Evolutionary conservation across 2,329 filamentous ascomycete species (phyloP).

Genomic region (Pseudopyrenochaeta lycopersici): DNA sequence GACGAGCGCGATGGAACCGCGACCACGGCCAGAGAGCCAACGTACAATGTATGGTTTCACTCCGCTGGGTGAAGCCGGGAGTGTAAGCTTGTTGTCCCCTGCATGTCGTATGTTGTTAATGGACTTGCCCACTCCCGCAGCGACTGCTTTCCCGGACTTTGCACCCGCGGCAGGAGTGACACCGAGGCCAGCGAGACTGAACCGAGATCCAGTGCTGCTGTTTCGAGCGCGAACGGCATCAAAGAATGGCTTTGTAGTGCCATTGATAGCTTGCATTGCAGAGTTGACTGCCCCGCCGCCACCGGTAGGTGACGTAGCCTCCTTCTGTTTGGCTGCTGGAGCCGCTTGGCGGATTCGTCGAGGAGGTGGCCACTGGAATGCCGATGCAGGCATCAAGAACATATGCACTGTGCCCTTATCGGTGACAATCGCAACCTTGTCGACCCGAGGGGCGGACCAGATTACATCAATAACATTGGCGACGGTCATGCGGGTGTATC

Average conservation of each 20-base stretch:
- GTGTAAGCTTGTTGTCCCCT: conserved; percentile 76
- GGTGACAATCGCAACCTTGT: conserved; percentile 87
- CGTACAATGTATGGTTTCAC: conserved; percentile 69
- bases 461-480: conserved; percentile 89
- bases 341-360: conserved; percentile 49
- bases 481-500: conserved; percentile 90
- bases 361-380: conserved; percentile 87
- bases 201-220: conserved; percentile 41
- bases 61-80: conserved; percentile 65
- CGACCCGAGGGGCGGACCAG: conserved; percentile 83
- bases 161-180: conserved; percentile 58
- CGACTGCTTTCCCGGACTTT: conserved; percentile 75
- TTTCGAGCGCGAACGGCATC: conserved; percentile 49
- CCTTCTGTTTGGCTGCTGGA: conserved; percentile 34
- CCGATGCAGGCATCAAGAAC: conserved; percentile 82
- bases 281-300: conserved; percentile 46
- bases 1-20: conserved; percentile 70
- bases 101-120: conserved; percentile 76
- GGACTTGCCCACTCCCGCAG: conserved; percentile 77
- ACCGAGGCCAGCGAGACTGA: conserved; percentile 48
- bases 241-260: conserved; percentile 51
- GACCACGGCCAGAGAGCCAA: conserved; percentile 71
- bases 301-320: conserved; percentile 44
- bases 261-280: conserved; percentile 56
- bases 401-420: conserved; percentile 96